Base-by-base conservation (phyloP, 2,329 filamentous ascomycete species). In the Fusarium luffae region DNA sequence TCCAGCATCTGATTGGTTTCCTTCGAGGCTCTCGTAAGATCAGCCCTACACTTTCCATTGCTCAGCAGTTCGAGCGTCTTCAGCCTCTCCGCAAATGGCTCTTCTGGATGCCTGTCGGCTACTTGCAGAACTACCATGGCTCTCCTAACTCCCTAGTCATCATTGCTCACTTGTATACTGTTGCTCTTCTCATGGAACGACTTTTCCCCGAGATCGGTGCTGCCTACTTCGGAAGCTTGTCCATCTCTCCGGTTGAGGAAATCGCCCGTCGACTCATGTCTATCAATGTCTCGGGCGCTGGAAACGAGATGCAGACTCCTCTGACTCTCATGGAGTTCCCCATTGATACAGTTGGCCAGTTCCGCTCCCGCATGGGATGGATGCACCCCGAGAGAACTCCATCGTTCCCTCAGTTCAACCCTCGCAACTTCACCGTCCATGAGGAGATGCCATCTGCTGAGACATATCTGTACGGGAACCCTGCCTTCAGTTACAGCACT, bases 141-240 rank as follows among this genome's bases (percentile, higher is more conserved):
- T 93, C 95, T 70, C 87, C 92, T 25, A 92, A 89, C 63, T 91
- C 93, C 2, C 85, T 98, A 71, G 85, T 97, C 54, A 90, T 97
- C 67, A 90, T 98, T 57, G 92, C 94, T 13, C 93, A 98, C 77
- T 93, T 97, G 79, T 98, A 97, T 82, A 94, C 93, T 1, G 89
- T 94, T 19, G 94, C 93, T 5, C 85, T 98, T 63, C 89, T 93
- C 41, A 88, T 98, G 81, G 94, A 98, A 81, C 93, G 93, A 18
- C 86, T 98, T 66, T 98, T 97, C 78, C 94, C 94, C 4, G 93
- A 97, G 78, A 91, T 98, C 72, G 94, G 94, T 48, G 91, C 93
- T 21, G 91, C 93, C 50, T 97, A 98, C 79, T 94, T 95, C 74
- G 92, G 92, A 49, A 92, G 90, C 72, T 85, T 97, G 71, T 91